Base-by-base conservation (phyloP, 192 early-diverging fungal species). In the Coemansia sp. region DNA sequence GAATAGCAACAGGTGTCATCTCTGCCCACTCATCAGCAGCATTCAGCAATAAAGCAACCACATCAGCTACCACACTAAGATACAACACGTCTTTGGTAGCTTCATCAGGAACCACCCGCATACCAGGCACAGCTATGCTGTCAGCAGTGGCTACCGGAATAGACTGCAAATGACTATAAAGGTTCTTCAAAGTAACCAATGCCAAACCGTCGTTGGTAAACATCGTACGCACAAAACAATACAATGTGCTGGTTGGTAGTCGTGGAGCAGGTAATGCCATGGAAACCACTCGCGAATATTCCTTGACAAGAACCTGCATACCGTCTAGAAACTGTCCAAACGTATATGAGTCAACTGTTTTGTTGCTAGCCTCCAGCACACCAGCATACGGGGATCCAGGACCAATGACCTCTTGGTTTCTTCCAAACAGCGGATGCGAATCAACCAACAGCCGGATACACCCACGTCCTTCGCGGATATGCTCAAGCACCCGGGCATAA, bases 31-130 rank as follows among this genome's bases (percentile, higher is more conserved):
- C 30, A 17, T 64, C 73, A 0, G 70, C 58, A 0, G 73, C 70
- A 5, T 45, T 63, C 30, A 81, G 69, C 18, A 81, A 56, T 22
- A 61, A 33, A 16, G 59, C 57, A 2, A 72, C 78, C 16, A 81
- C 70, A 14, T 66, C 64, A 18, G 77, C 77, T 25, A 80, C 77
- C 0, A 72, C 74, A 7, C 72, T 64, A 61, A 80, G 63, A 52
- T 71, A 80, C 65, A 73, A 60, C 49, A 71, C 56, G 31, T 80
- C 77, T 18, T 67, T 66, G 14, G 76, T 73, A 1, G 76, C 76
- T 22, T 69, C 76, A 10, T 79, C 76, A 1, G 76, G 76, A 29
- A 70, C 76, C 18, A 61, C 67, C 1, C 34, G 34, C n/a, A 38
- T 58, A 17, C 63, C 32, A 22, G 8, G 36, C 34, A 61, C 60